phyloP scores from a whole-genome alignment of 1,139 yeast genomes.

The Candida sp. region DNA sequence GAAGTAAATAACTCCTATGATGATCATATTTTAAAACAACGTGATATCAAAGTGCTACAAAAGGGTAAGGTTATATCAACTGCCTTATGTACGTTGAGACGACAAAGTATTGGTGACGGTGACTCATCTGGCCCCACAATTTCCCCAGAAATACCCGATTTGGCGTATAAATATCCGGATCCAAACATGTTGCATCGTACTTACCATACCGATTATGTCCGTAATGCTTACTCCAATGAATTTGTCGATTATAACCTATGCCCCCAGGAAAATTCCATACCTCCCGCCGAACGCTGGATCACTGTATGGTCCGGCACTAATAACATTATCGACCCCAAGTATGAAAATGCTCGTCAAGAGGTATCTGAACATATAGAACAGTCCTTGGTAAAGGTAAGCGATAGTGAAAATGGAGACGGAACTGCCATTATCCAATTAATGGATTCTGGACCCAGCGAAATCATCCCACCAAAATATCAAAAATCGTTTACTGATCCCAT shows the following conservation, averaged over 20 bases:
- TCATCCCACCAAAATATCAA: slow-evolving; percentile 11
- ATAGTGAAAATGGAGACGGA: slow-evolving; percentile 3
- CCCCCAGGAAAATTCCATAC: slow-evolving; percentile 32
- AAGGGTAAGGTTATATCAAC: slow-evolving; percentile 23
- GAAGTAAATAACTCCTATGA: slow-evolving; percentile 51
- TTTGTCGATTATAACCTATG: slow-evolving; percentile 26
- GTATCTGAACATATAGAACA: slow-evolving; percentile 7
- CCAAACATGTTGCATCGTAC: slow-evolving; percentile 26
- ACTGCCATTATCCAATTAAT: slow-evolving; percentile 9
- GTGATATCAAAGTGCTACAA: slow-evolving; percentile 29
- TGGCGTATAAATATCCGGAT: slow-evolving; percentile 24
- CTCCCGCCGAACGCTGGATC: slow-evolving; percentile 40
- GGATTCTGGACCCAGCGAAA: slow-evolving; percentile 7
- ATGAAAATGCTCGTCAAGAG: slow-evolving; percentile 6
- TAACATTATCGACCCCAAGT: slow-evolving; percentile 16
- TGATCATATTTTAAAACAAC: slow-evolving; percentile 19
- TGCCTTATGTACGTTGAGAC: slow-evolving; percentile 27
- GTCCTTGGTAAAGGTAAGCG: neutral
- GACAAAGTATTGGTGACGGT: slow-evolving; percentile 5
- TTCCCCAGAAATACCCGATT: slow-evolving; percentile 15
- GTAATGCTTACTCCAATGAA: slow-evolving; percentile 39
- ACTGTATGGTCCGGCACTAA: slow-evolving; percentile 37
- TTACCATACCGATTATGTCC: slow-evolving; percentile 36
- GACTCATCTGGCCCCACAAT: slow-evolving; percentile 8
- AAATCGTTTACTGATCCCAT: slow-evolving; percentile 26